These are phyloP conservation scores for Lecanosticta acicola DNA, from an alignment of 2,329 filamentous ascomycete genomes.

Conservation along the genomic window DNA sequence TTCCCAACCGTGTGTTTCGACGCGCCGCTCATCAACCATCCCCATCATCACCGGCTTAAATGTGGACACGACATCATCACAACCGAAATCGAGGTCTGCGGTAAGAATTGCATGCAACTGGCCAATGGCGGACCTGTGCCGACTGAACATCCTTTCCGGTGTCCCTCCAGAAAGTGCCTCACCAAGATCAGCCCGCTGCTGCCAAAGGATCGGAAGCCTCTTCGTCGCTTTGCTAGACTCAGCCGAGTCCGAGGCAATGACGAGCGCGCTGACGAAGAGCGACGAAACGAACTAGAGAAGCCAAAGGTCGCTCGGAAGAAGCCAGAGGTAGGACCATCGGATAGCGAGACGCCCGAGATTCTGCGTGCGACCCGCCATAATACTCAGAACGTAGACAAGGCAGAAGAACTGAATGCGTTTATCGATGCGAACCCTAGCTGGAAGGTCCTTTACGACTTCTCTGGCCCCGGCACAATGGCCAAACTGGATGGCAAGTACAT, in stretches of 20 bases:
- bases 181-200: neutral
- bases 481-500: neutral
- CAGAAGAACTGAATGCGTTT: neutral
- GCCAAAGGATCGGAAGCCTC: neutral
- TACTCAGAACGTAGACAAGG: neutral
- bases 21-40: neutral
- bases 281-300: neutral
- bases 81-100: neutral
- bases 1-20: neutral
- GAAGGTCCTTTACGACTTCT: neutral
- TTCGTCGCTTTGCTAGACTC: neutral
- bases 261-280: neutral
- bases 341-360: neutral
- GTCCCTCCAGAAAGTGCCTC: neutral
- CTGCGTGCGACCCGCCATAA: neutral
- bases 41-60: constrained; percentile 1
- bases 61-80: constrained; percentile 4
- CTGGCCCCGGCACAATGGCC: neutral
- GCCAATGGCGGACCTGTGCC: neutral
- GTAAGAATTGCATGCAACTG: neutral
- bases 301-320: neutral
- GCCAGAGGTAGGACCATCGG: neutral
- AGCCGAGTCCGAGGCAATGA: constrained; percentile 1
- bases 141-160: neutral
- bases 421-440: neutral